Evolutionary conservation across 2,329 filamentous ascomycete species (phyloP).

Genomic region (Diaporthe sp.): DNA sequence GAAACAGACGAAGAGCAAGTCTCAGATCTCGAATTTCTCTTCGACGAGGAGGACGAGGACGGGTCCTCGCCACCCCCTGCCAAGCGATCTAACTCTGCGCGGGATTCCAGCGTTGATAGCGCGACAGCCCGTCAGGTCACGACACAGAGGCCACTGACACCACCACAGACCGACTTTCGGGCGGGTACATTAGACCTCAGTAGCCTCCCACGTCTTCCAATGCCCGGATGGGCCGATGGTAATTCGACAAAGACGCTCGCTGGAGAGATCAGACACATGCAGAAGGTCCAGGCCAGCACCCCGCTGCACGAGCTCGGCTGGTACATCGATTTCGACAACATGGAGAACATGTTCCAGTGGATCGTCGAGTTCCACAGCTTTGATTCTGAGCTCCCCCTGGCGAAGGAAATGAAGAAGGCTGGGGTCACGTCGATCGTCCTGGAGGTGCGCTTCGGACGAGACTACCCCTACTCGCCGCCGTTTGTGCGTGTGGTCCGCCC

Average conservation of each 20-base stretch:
- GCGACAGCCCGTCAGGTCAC: conserved; percentile 22
- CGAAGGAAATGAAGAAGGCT: conserved; percentile 77
- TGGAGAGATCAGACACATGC: conserved; percentile 73
- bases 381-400: conserved; percentile 75
- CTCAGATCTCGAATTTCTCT: conserved; percentile 55
- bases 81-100: conserved; percentile 30
- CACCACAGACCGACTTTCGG: conserved; percentile 63
- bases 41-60: conserved; percentile 40
- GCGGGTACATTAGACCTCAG: conserved; percentile 75
- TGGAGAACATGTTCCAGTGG: conserved; percentile 89
- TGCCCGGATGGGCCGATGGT: conserved; percentile 75
- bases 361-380: conserved; percentile 92
- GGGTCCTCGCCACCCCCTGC: conserved; percentile 36
- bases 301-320: conserved; percentile 80
- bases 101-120: conserved; percentile 38
- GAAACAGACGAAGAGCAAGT: conserved; percentile 62
- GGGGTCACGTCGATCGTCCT: conserved; percentile 78
- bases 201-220: conserved; percentile 73
- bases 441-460: conserved; percentile 83
- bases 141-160: conserved; percentile 35
- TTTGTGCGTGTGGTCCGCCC: conserved; percentile 88
- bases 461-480: conserved; percentile 84
- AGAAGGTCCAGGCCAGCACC: conserved; percentile 73
- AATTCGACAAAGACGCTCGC: conserved; percentile 73
- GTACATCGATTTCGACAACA: conserved; percentile 78